phyloP scores from a whole-genome alignment of 225 moss, liverwort and hornwort genomes.

The Asterella californica region DNA sequence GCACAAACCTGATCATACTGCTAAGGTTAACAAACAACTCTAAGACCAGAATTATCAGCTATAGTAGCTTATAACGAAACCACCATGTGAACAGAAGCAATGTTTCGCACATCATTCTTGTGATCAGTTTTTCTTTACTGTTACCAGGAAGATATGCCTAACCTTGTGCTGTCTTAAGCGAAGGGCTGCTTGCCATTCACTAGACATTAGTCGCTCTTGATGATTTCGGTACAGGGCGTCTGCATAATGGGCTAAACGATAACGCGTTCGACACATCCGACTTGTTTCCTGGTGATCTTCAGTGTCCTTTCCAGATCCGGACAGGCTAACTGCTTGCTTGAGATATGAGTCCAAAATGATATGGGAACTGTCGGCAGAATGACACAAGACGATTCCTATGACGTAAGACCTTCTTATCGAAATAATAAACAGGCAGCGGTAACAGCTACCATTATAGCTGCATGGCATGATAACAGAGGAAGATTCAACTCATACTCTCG shows the following conservation, averaged over 20 bases:
- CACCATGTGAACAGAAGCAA: not conserved
- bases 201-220: slow-evolving; percentile 79
- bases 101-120: not conserved
- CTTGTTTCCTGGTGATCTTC: slow-evolving; percentile 18
- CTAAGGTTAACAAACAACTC: not conserved
- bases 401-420: not conserved
- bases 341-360: slow-evolving; percentile 82
- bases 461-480: not conserved
- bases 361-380: slow-evolving; percentile 52
- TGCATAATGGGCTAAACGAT: slow-evolving; percentile 86
- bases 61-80: not conserved
- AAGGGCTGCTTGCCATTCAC: slow-evolving; percentile 96
- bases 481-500: not conserved
- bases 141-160: not conserved
- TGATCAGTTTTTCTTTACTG: not conserved
- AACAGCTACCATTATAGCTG: not conserved
- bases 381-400: not conserved
- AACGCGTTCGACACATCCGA: slow-evolving; percentile 61
- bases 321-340: slow-evolving; percentile 58
- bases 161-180: slow-evolving; percentile 96
- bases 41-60: not conserved
- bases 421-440: not conserved
- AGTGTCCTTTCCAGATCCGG: slow-evolving; percentile 25
- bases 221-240: slow-evolving; percentile 79
- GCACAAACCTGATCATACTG: not conserved